Evolutionary conservation across 257 asterid species (phyloP), one percentile per base, ranked within the genome.

Genomic region (Nicotiana noctiflora): DNA sequence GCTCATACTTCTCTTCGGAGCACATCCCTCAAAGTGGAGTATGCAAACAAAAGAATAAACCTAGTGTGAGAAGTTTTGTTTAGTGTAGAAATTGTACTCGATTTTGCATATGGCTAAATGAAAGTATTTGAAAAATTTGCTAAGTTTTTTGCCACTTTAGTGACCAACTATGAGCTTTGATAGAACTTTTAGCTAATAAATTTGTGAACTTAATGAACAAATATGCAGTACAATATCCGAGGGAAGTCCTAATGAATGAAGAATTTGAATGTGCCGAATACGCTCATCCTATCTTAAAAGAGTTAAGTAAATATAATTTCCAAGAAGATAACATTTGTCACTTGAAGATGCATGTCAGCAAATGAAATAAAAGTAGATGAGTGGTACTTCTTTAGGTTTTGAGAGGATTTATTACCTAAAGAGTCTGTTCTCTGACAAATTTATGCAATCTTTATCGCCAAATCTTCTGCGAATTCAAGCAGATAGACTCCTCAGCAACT

Each of bases 41-140:
- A 72, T 76, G 72, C 81, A 80, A 80, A 81, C 62, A 49, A 84
- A 80, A 79, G 83, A 84, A 88, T 80, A 89, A 87, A 84, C 77
- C 82, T 44, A 56, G 78, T 21, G 79, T 79, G 62, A 79, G 68
- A 25, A 75, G 52, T 86, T 89, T 80, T 82, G 87, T 79, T 76
- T 37, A 84, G 85, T 64, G 19, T 51, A 60, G 70, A 86, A 81
- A 77, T 74, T 75, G 76, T 60, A 79, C 77, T 79, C 49, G 61
- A 49, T 79, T 79, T 79, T 64, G 82, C 15, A 51, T 79, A 68
- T 63, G 23, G 74, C 57, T 62, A 21, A 77, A 60, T 78, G 81
- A 21, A 74, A 60, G 74, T 19, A 44, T 57, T 57, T 29, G 67
- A 77, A 21, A 34, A 31, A 32, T n/a, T 72, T 77, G 19, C 72